Percentiles rank a stretch among this genome's conserved stretches.
These are phyloP conservation scores for Xylaria sp. DNA, from an alignment of 2,329 filamentous ascomycete species.

Conservation along the genomic window DNA sequence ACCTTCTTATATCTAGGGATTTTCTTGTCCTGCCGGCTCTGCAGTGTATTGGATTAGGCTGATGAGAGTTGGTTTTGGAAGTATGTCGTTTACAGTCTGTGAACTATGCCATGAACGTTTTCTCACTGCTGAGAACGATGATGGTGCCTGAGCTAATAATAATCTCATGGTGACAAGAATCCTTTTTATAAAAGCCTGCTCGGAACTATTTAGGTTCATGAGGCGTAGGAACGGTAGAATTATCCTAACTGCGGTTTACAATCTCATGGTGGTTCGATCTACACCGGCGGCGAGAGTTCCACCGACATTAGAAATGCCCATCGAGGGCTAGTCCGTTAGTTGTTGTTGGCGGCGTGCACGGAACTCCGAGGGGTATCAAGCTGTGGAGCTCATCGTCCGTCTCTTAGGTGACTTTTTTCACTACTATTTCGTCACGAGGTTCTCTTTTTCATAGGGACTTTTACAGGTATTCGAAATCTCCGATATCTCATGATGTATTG, in stretches of 20 bases:
- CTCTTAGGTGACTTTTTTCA: slow-evolving; percentile 12
- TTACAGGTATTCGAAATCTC: background rate
- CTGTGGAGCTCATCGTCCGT: background rate
- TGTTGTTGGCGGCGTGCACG: background rate
- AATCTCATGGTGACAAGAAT: background rate
- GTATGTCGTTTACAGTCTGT: background rate
- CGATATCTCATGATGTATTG: background rate
- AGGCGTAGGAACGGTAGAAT: slow-evolving; percentile 17
- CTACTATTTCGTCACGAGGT: slow-evolving; percentile 17
- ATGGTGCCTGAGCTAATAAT: background rate
- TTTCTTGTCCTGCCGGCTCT: no score
- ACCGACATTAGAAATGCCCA: slow-evolving; percentile 30
- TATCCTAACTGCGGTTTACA: background rate
- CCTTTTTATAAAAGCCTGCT: slow-evolving; percentile 24
- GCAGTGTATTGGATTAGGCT: slow-evolving; percentile 1
- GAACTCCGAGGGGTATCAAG: slow-evolving; percentile 15
- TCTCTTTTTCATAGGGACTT: background rate
- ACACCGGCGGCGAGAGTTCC: background rate
- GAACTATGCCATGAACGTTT: background rate
- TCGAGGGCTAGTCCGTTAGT: slow-evolving; percentile 5
- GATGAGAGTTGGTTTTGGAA: background rate
- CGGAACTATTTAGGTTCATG: background rate
- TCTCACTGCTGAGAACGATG: background rate
- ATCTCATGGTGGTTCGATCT: background rate
- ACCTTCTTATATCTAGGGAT: background rate